Conservation (phyloP, 1,139 yeast species). For the Candida pseudoviswanathii region DNA sequence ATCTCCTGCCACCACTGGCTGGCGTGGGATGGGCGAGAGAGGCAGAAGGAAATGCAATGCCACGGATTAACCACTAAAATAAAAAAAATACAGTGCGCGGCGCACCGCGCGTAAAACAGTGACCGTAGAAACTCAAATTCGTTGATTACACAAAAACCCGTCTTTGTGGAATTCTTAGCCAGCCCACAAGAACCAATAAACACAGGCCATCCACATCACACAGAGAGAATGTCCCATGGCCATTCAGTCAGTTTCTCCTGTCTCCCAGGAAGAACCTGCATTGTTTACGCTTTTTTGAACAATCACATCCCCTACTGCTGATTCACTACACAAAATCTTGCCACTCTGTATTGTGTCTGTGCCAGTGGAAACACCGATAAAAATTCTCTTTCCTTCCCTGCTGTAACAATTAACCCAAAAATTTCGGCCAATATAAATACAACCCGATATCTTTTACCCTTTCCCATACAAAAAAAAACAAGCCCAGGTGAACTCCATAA, state of each 20-base stretch:
- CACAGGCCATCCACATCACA: not conserved
- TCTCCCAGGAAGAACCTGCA: too few species aligned
- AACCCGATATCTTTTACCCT: not conserved
- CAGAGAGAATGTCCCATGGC: too few species aligned
- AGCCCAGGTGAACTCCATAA: not conserved
- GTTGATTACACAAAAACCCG: not conserved
- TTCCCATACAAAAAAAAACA: not conserved
- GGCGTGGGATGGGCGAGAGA: too few species aligned
- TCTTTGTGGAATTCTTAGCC: not conserved
- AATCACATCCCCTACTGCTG: not conserved
- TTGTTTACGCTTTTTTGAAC: not conserved
- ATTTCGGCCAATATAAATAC: not conserved
- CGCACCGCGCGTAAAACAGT: not conserved
- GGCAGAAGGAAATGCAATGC: too few species aligned
- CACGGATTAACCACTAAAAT: not conserved
- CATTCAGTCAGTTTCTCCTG: too few species aligned
- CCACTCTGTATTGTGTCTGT: too few species aligned
- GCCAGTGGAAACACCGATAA: not conserved
- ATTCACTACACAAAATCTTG: constrained; percentile 1
- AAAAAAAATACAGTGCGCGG: too few species aligned
- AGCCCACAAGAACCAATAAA: not conserved
- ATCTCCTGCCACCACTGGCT: too few species aligned
- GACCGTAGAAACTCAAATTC: too few species aligned
- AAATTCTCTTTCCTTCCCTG: not conserved
- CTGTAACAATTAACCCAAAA: too few species aligned